Base-by-base conservation (phyloP, 495 filamentous ascomycete genomes). In the Trichocladium antarcticum region DNA sequence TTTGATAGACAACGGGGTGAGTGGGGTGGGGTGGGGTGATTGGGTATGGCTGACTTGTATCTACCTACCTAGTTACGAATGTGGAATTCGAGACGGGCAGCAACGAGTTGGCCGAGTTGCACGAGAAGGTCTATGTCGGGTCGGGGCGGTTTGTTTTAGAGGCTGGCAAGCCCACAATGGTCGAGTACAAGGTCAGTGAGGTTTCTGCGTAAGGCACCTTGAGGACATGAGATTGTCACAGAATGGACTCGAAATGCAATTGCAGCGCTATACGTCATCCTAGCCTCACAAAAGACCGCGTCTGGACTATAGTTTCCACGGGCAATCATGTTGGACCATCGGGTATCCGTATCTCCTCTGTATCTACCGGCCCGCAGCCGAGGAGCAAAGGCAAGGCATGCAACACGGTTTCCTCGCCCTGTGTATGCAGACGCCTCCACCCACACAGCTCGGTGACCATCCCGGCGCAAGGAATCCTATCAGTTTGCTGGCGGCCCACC, bases 111-210 rank as follows among this genome's bases (percentile, higher is more conserved):
- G 75, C 69, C 41, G 69, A 55, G 3, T 61, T 82, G 28, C 71
- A 78, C 48, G 57, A 61, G 53, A 69, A 77, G 47, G 63, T 74
- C 7, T 82, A 72, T 50, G 75, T 80, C 28, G 76, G 65, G 4
- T 66, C 71, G 32, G 78, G 77, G 12, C 65, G 68, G 8, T 81
- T 82, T 58, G 63, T 73, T 20, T 39, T 77, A 16, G 72, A 78
- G 60, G 42, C 59, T 29, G 78, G 74, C 11, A 74, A 80, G 64
- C 68, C 73, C 1, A 44, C 67, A 4, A 61, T 72, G 31, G 77
- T 81, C 16, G 77, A 81, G 66, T 81, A 81, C 57, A 72, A 74
- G 57, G 68, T 82, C 54, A 74, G 76, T 51, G 73, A 78, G 65
- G 74, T 78, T 31, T 47, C 56, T 16, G 50, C 35, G 3, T 65